Conservation (phyloP, 2,329 filamentous ascomycete genomes). For the Fusarium sp. region DNA sequence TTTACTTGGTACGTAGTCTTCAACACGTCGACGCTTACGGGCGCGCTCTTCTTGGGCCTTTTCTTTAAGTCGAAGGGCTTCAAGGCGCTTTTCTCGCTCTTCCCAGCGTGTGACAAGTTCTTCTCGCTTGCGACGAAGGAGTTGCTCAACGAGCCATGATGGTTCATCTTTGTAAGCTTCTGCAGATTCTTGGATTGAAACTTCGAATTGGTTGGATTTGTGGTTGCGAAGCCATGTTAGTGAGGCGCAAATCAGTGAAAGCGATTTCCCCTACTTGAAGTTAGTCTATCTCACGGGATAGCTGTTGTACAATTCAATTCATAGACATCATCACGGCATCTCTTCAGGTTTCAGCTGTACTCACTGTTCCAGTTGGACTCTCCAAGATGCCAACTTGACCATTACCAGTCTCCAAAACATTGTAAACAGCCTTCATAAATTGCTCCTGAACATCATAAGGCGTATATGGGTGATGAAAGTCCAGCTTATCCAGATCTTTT, state of each 20-base stretch:
- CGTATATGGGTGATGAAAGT: conserved; percentile 89
- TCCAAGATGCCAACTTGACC: conserved; percentile 90
- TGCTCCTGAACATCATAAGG: conserved; percentile 89
- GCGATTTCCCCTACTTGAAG: conserved; percentile 79
- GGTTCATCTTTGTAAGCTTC: conserved; percentile 74
- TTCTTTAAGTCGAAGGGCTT: conserved; percentile 73
- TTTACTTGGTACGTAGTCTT: conserved; percentile 44
- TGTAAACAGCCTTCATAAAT: conserved; percentile 88
- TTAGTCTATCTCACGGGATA: conserved; percentile 4
- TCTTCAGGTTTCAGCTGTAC: conserved; percentile 28
- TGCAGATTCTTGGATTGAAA: conserved; percentile 59
- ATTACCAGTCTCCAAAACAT: conserved; percentile 75
- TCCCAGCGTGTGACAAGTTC: conserved; percentile 75
- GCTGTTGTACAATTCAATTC: neutral
- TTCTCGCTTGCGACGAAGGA: conserved; percentile 74
- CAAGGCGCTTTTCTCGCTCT: conserved; percentile 79
- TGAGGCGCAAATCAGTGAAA: conserved; percentile 90
- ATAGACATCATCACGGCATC: too few relatives aligned
- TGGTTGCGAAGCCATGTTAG: conserved; percentile 91
- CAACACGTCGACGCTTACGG: conserved; percentile 61
- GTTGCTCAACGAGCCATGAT: conserved; percentile 85
- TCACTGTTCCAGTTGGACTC: conserved; percentile 85
- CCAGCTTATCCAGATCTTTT: conserved; percentile 51
- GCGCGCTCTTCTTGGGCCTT: conserved; percentile 66
- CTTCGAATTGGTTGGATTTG: conserved; percentile 72